phyloP scores from a whole-genome alignment of 2,329 filamentous ascomycete species.

The Colletotrichum scovillei region DNA sequence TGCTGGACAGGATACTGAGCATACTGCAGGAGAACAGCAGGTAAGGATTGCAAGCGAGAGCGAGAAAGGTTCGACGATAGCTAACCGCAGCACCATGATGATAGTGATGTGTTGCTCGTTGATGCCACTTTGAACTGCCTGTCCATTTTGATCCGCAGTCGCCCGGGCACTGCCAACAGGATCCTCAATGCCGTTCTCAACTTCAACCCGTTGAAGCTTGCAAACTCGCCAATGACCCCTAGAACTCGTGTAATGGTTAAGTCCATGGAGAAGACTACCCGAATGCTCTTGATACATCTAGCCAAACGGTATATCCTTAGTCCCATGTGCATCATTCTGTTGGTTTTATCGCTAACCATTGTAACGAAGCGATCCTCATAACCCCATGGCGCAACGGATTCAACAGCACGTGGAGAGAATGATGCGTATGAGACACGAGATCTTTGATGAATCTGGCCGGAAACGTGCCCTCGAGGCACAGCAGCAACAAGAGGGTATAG shows the following conservation, averaged over 20 bases:
- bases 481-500: conserved; percentile 73
- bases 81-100: conserved; percentile 21
- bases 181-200: conserved; percentile 87
- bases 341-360: conserved; percentile 39
- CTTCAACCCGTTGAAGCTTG: conserved; percentile 91
- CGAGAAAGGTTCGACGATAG: conserved; percentile 3
- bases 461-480: conserved; percentile 82
- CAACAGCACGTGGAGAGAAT: conserved; percentile 89
- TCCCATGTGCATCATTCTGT: neutral
- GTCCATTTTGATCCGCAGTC: conserved; percentile 82
- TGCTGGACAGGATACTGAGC: conserved; percentile 87
- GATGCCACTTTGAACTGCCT: conserved; percentile 93
- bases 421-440: conserved; percentile 80
- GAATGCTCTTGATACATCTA: conserved; percentile 85
- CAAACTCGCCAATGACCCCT: conserved; percentile 80
- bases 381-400: conserved; percentile 80
- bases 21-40: conserved; percentile 88
- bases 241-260: conserved; percentile 85
- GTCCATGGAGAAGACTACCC: conserved; percentile 94
- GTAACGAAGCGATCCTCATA: conserved; percentile 77
- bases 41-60: conserved; percentile 59
- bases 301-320: conserved; percentile 73
- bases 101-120: conserved; percentile 86
- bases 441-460: conserved; percentile 80
- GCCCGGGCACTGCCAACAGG: conserved; percentile 84